A percentile compares a stretch with the other conserved stretches of the same genome.
These are phyloP conservation scores for Albatrellus ellisii DNA, from an alignment of 768 basidiomycete genomes.

Conservation along the genomic window DNA sequence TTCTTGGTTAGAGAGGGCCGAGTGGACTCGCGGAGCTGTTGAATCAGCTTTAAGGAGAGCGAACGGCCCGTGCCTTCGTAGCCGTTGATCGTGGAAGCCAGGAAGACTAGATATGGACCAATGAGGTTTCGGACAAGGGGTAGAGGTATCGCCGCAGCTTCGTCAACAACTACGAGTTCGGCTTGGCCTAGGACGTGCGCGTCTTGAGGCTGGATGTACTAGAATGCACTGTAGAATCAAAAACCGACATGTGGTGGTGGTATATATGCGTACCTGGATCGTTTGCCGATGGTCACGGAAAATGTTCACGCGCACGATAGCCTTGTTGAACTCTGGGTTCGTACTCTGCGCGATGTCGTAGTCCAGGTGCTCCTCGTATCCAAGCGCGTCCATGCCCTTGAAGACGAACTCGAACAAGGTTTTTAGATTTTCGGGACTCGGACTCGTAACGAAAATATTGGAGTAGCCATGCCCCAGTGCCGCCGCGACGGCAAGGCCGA, in stretches of 20 bases:
- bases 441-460: constrained; percentile 97
- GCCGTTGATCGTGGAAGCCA: constrained; percentile 99
- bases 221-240: not conserved
- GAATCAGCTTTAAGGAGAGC: constrained; percentile 92
- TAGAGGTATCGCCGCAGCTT: constrained; percentile 95
- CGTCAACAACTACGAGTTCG: constrained; percentile 94
- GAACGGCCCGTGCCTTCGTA: constrained; percentile 99
- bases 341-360: constrained; percentile 94
- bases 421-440: constrained; percentile 94
- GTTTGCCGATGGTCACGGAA: constrained; percentile 92
- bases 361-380: constrained; percentile 95
- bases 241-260: not conserved
- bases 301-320: constrained; percentile 90
- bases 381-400: constrained; percentile 88
- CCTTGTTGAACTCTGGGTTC: constrained; percentile 90
- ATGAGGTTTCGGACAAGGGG: constrained; percentile 92
- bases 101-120: constrained; percentile 93
- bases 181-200: constrained; percentile 96
- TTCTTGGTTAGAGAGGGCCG: constrained; percentile 68
- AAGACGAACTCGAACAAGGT: constrained; percentile 97
- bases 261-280: constrained; percentile 58
- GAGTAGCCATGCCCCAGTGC: constrained; percentile 90
- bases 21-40: constrained; percentile 89
- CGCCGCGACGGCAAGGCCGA: constrained; percentile 90
- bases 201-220: constrained; percentile 99